Percentiles rank a stretch among this genome's conserved stretches.
Conservation (phyloP, 177 flowering plant species). For the Vitis hybrid region DNA sequence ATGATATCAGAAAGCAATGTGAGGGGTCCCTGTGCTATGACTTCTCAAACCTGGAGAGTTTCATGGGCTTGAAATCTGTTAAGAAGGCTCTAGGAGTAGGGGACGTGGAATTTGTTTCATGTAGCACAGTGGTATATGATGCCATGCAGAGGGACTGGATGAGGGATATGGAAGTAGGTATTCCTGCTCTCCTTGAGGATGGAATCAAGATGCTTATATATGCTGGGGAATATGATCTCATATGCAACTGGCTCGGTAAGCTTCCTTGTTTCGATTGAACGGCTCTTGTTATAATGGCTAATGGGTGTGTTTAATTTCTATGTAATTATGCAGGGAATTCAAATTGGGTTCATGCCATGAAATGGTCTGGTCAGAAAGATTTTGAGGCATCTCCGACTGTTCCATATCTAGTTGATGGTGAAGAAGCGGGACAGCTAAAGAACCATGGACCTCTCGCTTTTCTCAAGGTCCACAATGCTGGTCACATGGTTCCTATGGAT, state of each 20-base stretch:
- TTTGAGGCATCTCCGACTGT: conserved; percentile 44
- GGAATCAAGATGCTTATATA: conserved; percentile 63
- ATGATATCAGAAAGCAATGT: no score
- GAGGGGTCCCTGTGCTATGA: no score
- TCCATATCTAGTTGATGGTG: conserved; percentile 54
- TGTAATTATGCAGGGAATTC: conserved; percentile 53
- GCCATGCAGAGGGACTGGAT: conserved; percentile 74
- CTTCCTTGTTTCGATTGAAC: background rate
- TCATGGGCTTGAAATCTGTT: conserved; percentile 31
- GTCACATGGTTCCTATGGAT: conserved; percentile 85
- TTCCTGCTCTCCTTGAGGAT: conserved; percentile 67
- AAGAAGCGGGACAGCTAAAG: conserved; percentile 58
- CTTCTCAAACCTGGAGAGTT: no score
- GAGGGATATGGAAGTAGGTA: conserved; percentile 63
- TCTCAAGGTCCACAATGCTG: conserved; percentile 72
- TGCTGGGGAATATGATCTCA: conserved; percentile 74
- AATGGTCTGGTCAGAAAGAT: conserved; percentile 71
- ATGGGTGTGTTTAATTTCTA: background rate
- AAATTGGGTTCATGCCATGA: conserved; percentile 78
- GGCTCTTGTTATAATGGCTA: background rate
- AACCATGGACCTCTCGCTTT: conserved; percentile 67
- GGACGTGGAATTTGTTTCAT: conserved; percentile 62
- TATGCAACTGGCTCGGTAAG: conserved; percentile 80
- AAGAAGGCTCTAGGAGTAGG: conserved; percentile 67
- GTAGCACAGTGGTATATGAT: conserved; percentile 52